Base-by-base conservation (phyloP, 2,329 filamentous ascomycete genomes). In the Fusarium sp. region DNA sequence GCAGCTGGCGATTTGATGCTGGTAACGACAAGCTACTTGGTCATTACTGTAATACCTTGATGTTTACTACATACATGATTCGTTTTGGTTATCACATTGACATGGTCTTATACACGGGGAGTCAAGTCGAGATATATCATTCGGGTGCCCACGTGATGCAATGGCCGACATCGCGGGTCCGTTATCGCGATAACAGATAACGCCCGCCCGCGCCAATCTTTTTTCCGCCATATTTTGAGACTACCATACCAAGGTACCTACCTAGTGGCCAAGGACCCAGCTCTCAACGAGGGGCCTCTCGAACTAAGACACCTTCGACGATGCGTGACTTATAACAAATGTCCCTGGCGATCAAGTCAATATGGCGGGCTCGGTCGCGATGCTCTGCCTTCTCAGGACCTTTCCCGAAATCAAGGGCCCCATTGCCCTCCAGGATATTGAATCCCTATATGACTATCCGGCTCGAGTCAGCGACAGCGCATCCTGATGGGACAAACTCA, bases 251-350 rank as follows among this genome's bases (percentile, higher is more conserved):
- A 18, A 13, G 15, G 46, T 33, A 49, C 33, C 20, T 33, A 49
- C 33, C 20, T 33, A 49, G 29, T n/a, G 36, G 22, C 33, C 42
- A 49, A 73, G 41, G 57, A 66, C 46, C 62, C 42, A 61, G 65
- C 61, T 65, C 33, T 54, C 58, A 59, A 38, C 52, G 52, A 72
- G 54, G 58, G 65, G 56, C 31, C 52, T 55, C 56, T 25, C 47
- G 58, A 20, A 65, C 52, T 18, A 65, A 49, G 42, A 46, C 62
- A 15, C 20, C 39, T 46, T 59, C 64, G 67, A 80, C 70, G 53
- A 85, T 85, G 83, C 71, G 64, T 76, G 75, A 62, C 63, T 79
- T 75, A 83, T 85, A 81, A 82, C 78, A 76, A 81, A 86, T 86
- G 84, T 84, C 80, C 79, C 79, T 83, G 79, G 83, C 83, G 80